Evolutionary conservation across 2,329 filamentous ascomycete genomes (phyloP).

Genomic region (Scolecobasidium constrictum): DNA sequence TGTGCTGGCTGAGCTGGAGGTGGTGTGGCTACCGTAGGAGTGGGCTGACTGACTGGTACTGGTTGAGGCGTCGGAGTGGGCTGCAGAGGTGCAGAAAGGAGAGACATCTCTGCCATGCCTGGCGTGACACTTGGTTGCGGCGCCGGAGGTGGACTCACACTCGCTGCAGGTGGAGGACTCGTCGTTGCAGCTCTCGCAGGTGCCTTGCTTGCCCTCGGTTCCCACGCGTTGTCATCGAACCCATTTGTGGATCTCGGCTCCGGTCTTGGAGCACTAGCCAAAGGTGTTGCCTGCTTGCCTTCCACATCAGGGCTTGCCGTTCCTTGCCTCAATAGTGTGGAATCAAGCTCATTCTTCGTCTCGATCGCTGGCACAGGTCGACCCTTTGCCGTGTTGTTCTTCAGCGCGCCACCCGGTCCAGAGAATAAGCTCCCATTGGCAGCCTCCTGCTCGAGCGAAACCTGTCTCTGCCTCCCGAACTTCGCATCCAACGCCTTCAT

Average conservation of each 20-base stretch:
- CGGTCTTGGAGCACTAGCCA: constrained; percentile 35
- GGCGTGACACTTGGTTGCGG: constrained; percentile 49
- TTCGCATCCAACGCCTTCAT: constrained; percentile 81
- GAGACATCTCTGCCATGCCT: constrained; percentile 57
- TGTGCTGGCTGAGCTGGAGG: constrained; percentile 27
- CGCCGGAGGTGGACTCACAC: constrained; percentile 27
- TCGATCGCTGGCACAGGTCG: constrained; percentile 79
- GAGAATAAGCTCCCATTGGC: constrained; percentile 67
- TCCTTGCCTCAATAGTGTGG: constrained; percentile 66
- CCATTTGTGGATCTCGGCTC: constrained; percentile 43
- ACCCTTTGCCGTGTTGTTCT: constrained; percentile 90
- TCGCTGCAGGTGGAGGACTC: constrained; percentile 27
- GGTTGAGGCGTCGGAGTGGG: constrained; percentile 35
- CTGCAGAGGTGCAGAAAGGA: constrained; percentile 49
- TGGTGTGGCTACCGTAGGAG: constrained; percentile 29
- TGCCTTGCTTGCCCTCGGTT: constrained; percentile 72
- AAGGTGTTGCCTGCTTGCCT: constrained; percentile 37
- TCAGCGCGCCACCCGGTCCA: constrained; percentile 77
- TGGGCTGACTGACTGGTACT: constrained; percentile 37
- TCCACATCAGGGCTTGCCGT: constrained; percentile 31
- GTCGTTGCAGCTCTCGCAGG: constrained; percentile 21
- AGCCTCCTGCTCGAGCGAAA: constrained; percentile 42
- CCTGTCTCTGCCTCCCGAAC: constrained; percentile 52
- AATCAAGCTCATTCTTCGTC: constrained; percentile 75
- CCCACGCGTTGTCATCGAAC: constrained; percentile 97